Base-by-base conservation (phyloP, 805 yeast genomes). In the Candida odintsovae region DNA sequence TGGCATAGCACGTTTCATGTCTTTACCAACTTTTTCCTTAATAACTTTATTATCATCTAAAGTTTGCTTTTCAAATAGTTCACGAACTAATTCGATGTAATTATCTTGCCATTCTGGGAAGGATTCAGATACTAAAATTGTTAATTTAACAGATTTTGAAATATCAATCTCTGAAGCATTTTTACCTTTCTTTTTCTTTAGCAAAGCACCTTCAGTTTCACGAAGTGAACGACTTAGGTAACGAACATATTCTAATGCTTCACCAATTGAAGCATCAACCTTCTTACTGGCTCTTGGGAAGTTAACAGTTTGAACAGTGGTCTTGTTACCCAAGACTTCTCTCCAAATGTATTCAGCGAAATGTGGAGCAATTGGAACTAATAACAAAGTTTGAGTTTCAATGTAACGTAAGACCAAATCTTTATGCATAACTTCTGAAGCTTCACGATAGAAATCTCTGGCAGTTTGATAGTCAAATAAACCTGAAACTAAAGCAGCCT, bases 1-100 rank as follows among this genome's bases (percentile, higher is more conserved):
- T 49, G 98, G 98, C 98, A 94, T 94, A 50, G 96, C 97, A 58
- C 95, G 84, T 78, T 94, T 94, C 86, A 90, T 87, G 61, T 94
- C 98, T 66, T 82, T 83, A 54, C 87, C 87, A 50, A 86, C 81
- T 63, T 72, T 78, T 55, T 80, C 77, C 65, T 77, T 83, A 57
- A 86, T 71, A 48, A 69, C 71, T 59, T 75, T 76, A 70, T 76
- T 83, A 64, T 86, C 92, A 53, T 81, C 72, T 60, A 86, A 72
- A 25, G 78, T 67, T 33, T 79, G 82, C 40, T 64, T 67, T 57
- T 80, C 90, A 55, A 86, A 86, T 55, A 87, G 74, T 56, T 82
- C 82, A 58, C 90, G 78, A 26, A 90, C 92, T 44, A 94, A 69
- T 57, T 86, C 86, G 45, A 90, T 75, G 63, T 89, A 90, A 54